phyloP scores from a whole-genome alignment of 192 early-diverging fungal genomes.

The Phycomyces nitens region DNA sequence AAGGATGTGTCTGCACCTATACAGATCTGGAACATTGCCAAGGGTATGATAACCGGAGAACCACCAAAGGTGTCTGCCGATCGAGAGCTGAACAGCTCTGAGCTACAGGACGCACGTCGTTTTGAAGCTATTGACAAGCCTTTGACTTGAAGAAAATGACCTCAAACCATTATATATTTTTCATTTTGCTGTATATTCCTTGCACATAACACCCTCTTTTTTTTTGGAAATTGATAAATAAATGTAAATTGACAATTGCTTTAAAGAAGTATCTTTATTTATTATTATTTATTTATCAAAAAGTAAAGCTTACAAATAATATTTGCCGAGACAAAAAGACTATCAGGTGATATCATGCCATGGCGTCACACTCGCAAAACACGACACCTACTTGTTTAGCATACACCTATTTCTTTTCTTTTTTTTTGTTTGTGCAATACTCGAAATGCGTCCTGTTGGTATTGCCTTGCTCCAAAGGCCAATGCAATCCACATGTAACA shows the following conservation, averaged over 20 bases:
- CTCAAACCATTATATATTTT: too few species aligned
- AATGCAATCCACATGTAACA: too few species aligned
- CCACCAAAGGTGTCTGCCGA: slow-evolving; percentile 23
- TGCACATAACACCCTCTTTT: too few species aligned
- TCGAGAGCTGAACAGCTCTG: slow-evolving; percentile 7
- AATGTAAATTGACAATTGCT: too few species aligned
- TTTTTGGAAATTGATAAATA: too few species aligned
- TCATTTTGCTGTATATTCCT: too few species aligned
- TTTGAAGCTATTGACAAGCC: not conserved
- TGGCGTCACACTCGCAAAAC: not conserved
- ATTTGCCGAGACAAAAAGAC: not conserved
- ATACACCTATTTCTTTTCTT: not conserved
- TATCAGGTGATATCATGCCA: not conserved
- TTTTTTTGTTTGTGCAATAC: not conserved
- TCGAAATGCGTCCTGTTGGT: too few species aligned
- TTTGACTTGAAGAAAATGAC: too few species aligned
- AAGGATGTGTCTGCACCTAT: slow-evolving; percentile 14
- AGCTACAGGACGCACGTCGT: slow-evolving; percentile 10
- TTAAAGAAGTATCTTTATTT: too few species aligned
- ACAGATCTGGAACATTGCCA: slow-evolving; percentile 24
- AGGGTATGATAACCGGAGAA: slow-evolving; percentile 23
- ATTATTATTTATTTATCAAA: too few species aligned
- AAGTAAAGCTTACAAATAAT: not conserved
- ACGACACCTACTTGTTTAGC: not conserved
- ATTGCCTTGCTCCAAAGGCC: too few species aligned